Base-by-base conservation (phyloP, 2,329 filamentous ascomycete genomes). In the Diaporthe ilicicola region DNA sequence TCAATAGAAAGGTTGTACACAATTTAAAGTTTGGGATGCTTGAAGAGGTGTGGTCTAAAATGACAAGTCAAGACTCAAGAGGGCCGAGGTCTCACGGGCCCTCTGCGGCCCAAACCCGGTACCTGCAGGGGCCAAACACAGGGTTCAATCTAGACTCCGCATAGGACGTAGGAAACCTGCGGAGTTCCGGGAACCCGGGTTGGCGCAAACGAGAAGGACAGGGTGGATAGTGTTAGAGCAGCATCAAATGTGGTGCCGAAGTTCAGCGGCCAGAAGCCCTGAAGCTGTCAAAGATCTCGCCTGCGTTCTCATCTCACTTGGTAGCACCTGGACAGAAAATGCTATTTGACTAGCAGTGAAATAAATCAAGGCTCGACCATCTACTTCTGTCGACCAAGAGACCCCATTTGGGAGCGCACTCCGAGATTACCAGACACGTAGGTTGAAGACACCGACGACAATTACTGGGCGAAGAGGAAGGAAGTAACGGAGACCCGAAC, bases 381-480 rank as follows among this genome's bases (percentile, higher is more conserved):
- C 34, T 59, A 19, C 22, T 42, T 27, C 22, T 27, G 13, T 59
- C 15, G 54, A 42, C 12, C 15, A 3, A 19, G 12, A 42, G 54
- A 12, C 10, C 22, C n/a, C 6, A 1, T 42, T 27, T 42, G 1
- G 51, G 19, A 56, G 32, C 34, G 6, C 54, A 17, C 42, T 59
- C n/a, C n/a, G 7, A 42, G 15, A 59, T 6, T 27, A 59, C 22
- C 1, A 39, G 6, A 19, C 8, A 59, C n/a, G 3, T 59, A 29
- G 55, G 0, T 42, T 59, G 22, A 7, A 13, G 55, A 59, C 22
- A 59, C 42, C 13, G 55, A 59, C 9, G 55, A 59, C 37, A 59
- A 59, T 59, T 59, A 59, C 55, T 59, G 55, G 55, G 55, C 55
- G 8, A 59, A 59, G 55, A 59, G 55, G 37, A 59, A 59, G 55